These are phyloP conservation scores for Plasmodium coatneyi DNA, from an alignment of 169 alveolate species.

Conservation along the genomic window DNA sequence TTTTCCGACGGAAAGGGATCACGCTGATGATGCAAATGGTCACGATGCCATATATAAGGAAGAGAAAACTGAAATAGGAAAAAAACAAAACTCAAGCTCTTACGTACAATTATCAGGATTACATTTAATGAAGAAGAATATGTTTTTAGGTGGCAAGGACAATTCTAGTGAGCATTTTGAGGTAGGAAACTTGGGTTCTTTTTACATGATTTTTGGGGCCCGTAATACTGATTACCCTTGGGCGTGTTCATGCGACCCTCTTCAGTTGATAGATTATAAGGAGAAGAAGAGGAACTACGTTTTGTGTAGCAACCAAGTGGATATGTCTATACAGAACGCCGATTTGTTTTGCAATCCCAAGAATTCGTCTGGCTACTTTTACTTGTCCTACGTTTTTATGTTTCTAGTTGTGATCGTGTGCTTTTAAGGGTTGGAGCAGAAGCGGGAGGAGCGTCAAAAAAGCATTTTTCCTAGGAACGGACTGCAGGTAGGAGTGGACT, in stretches of 20 bases:
- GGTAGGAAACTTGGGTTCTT: constrained; percentile 66
- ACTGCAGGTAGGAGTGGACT: not conserved
- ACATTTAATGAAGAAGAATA: not conserved
- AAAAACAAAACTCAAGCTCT: constrained; percentile 24
- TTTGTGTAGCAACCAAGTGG: constrained; percentile 84
- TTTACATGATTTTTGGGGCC: constrained; percentile 60
- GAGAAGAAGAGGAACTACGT: constrained; percentile 79
- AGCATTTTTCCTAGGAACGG: not conserved
- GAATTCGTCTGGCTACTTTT: constrained; percentile 55
- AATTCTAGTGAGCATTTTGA: constrained; percentile 26
- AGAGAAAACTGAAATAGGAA: not conserved
- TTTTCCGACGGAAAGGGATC: not conserved
- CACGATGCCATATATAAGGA: not conserved
- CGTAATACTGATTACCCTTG: constrained; percentile 86
- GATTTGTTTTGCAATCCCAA: constrained; percentile 83
- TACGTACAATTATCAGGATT: constrained; percentile 31
- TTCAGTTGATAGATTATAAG: constrained; percentile 76
- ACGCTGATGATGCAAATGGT: not conserved
- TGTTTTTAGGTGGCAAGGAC: constrained; percentile 17
- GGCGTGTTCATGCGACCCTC: constrained; percentile 85
- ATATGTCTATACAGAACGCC: constrained; percentile 80
- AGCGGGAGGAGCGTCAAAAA: not conserved
- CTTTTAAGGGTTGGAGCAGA: not conserved
- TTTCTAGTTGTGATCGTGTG: constrained; percentile 18
- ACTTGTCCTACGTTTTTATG: constrained; percentile 43